Conservation (phyloP, 768 basidiomycete species). For the Kwoniella europaea region DNA sequence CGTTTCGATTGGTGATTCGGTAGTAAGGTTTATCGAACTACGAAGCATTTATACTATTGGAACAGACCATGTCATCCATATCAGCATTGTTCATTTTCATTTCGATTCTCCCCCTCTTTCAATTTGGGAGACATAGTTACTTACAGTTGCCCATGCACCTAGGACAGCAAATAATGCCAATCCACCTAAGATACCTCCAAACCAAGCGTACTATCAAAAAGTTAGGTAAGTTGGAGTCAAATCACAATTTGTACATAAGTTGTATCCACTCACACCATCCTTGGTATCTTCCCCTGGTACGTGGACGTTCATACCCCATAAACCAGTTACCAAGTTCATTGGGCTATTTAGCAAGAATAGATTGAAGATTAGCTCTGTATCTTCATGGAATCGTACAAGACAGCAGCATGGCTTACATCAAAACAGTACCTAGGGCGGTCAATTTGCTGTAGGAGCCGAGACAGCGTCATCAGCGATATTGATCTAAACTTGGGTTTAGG, state of each 20-base stretch:
- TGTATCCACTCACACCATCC: slow-evolving; percentile 44
- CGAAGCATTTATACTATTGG: slow-evolving; percentile 28
- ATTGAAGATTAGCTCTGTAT: not conserved
- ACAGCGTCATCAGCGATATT: not conserved
- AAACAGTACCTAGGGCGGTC: slow-evolving; percentile 94
- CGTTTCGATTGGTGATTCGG: no score
- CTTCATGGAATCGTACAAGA: not conserved
- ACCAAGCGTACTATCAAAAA: slow-evolving; percentile 69
- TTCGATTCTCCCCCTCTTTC: not conserved
- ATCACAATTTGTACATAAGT: not conserved
- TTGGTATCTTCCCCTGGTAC: slow-evolving; percentile 70
- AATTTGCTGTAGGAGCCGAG: slow-evolving; percentile 65
- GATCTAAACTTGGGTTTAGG: not conserved
- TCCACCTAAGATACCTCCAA: slow-evolving; percentile 78
- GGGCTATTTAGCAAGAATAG: slow-evolving; percentile 34
- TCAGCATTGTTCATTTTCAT: not conserved
- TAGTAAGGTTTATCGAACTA: slow-evolving; percentile 15
- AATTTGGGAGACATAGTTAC: slow-evolving; percentile 1
- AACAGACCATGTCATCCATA: not conserved
- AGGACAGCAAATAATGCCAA: slow-evolving; percentile 80
- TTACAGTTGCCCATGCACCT: slow-evolving; percentile 62
- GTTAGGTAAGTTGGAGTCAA: not conserved
- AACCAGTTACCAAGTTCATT: slow-evolving; percentile 85
- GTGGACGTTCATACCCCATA: slow-evolving; percentile 99
- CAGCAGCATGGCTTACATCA: slow-evolving; percentile 73